Evolutionary conservation across 2,329 filamentous ascomycete genomes (phyloP).

Genomic region (Epicoccum sorghinum): DNA sequence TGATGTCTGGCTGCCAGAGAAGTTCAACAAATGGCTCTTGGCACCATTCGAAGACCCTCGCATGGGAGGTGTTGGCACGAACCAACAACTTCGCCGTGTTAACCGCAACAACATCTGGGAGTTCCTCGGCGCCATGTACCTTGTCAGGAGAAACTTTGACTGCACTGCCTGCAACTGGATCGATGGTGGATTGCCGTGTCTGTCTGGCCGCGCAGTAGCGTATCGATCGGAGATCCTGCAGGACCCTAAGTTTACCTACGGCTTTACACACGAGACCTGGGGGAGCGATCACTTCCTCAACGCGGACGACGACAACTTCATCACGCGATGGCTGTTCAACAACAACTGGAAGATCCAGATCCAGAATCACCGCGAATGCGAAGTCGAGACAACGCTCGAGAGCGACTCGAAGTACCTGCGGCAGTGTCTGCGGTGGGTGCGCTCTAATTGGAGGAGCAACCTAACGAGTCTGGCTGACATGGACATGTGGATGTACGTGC

Average conservation of each 20-base stretch:
- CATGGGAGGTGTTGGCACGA: constrained; percentile 91
- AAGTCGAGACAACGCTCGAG: constrained; percentile 88
- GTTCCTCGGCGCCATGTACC: constrained; percentile 89
- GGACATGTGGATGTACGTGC: constrained; percentile 81
- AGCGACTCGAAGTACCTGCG: constrained; percentile 87
- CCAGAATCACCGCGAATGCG: constrained; percentile 87
- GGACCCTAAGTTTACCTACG: constrained; percentile 82
- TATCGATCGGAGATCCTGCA: constrained; percentile 89
- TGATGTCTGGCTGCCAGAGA: constrained; percentile 90
- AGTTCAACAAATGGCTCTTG: constrained; percentile 87
- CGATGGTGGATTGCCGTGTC: constrained; percentile 94
- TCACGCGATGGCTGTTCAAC: constrained; percentile 92
- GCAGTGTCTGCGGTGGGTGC: constrained; percentile 92
- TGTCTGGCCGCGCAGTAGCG: constrained; percentile 91
- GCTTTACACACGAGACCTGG: constrained; percentile 85
- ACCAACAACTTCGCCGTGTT: constrained; percentile 80
- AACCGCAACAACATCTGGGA: constrained; percentile 73
- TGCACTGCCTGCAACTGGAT: constrained; percentile 95
- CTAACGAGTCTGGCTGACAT: constrained; percentile 86
- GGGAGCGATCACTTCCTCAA: constrained; percentile 79
- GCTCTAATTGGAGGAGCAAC: constrained; percentile 98
- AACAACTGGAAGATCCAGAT: constrained; percentile 94
- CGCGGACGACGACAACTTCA: constrained; percentile 97
- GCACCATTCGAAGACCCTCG: constrained; percentile 85
- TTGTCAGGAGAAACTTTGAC: constrained; percentile 94